Evolutionary conservation across 345 rosid genomes (phyloP), one percentile per base, ranked within the genome.

Genomic region (Cardamine occulta): DNA sequence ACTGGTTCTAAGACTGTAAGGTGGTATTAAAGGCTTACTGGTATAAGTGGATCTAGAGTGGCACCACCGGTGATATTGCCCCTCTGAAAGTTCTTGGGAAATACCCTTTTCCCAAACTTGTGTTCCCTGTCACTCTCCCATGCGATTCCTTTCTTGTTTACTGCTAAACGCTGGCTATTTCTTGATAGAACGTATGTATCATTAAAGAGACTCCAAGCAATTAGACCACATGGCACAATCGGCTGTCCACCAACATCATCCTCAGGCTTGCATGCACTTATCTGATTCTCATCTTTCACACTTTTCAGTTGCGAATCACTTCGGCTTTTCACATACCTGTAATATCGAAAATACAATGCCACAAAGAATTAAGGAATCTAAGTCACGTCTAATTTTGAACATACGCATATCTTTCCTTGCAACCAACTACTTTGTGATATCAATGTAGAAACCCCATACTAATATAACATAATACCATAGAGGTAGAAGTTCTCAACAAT

Each of bases 181-280:
- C 57, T 82, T 28, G 89, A 76, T 68, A 95, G 83, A 74, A 0
- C 34, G 71, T 90, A 95, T 3, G 97, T 93, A 82, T 95, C 98
- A 26, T 95, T 95, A 81, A 95, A 95, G 80, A 95, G 83, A 83
- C 99, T 95, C 98, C 99, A 95, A 34, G 99, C 99, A 62, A 95
- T 91, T 19, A 95, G 91, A 81, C 99, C 99, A 75, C 99, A 95
- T 9, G 99, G 99, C 26, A 90, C 94, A 73, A 93, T 91, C 3
- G 81, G 70, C 17, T 2, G 7, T 63, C 80, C 86, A 47, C 58
- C 5, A 64, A 18, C 13, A 49, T 62, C 5, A 75, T 81, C 80
- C 83, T 92, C 98, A 3, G 98, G 99, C 74, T 86, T 74, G 81
- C 99, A 92, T 49, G 29, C 53, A 19, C 48, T 40, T 23, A 86